Base-by-base conservation (phyloP, 257 asterid species). In the Solanum phureja region DNA sequence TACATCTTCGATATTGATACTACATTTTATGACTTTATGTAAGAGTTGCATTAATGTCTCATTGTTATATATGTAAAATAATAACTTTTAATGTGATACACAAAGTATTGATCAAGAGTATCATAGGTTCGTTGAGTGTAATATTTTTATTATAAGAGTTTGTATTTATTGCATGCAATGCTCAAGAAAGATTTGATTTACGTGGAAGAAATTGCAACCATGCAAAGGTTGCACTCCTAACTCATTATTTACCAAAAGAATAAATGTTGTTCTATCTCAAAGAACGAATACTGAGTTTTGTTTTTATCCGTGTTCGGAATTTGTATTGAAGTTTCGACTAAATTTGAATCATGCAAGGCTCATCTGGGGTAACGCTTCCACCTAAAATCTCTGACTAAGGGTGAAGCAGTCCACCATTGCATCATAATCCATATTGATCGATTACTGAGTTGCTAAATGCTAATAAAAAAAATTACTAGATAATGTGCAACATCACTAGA, bases 341-440 rank as follows among this genome's bases (percentile, higher is more conserved):
- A 42, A 40, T 40, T 40, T 1, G 40, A 9, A 37, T 37, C 35
- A 8, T 37, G 40, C 40, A 37, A 37, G 9, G 9, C 40, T 2
- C 46, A 42, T 42, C 46, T 42, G 46, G 46, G 49, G 60, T 49
- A 21, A 16, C 60, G 0, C 21, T 49, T 0, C 0, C 7, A 14
- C 7, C 21, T 13, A 14, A 49, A n/a, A n/a, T 0, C 0, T 49
- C 0, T 49, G 8, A 0, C 14, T 49, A 13, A 49, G 1, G 3
- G 1, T 49, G 60, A 16, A 49, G 0, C 21, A 49, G 0, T 49
- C 60, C 60, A 49, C 60, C 60, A 49, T 0, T 49, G 21, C 60
- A 49, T 0, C 60, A 49, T 0, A 49, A 49, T 8, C 0, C 60
- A 49, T 49, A 14, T 49, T 49, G 60, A 0, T 49, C 21, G 7